Evolutionary conservation across 495 filamentous ascomycete genomes (phyloP).

Genomic region (Chaetomium cochliodes): DNA sequence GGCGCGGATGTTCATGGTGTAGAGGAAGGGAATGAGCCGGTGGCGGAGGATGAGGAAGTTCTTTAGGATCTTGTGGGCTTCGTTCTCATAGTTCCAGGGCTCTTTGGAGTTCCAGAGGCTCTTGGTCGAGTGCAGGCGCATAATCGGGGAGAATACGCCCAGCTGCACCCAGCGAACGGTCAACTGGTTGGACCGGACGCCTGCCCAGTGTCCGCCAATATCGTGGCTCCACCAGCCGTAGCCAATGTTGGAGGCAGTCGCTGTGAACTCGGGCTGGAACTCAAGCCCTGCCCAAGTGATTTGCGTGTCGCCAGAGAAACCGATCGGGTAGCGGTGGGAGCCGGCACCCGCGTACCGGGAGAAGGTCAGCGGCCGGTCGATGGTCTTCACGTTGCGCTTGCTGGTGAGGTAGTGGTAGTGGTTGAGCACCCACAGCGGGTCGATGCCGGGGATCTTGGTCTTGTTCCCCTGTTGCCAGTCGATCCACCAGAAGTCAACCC

Average conservation of each 20-base stretch:
- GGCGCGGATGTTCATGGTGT: slow-evolving; percentile 53
- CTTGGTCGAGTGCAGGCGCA: slow-evolving; percentile 56
- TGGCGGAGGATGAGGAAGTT: slow-evolving; percentile 52
- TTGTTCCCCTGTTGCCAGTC: slow-evolving; percentile 61
- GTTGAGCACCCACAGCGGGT: slow-evolving; percentile 63
- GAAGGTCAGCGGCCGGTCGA: slow-evolving; percentile 41
- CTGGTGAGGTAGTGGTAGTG: slow-evolving; percentile 59
- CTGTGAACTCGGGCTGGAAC: slow-evolving; percentile 63
- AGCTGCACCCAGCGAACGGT: slow-evolving; percentile 58
- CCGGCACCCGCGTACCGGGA: slow-evolving; percentile 60
- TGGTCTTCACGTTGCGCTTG: slow-evolving; percentile 28
- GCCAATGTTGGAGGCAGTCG: slow-evolving; percentile 61
- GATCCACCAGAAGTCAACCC: slow-evolving; percentile 61
- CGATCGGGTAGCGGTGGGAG: slow-evolving; percentile 59
- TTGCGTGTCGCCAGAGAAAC: slow-evolving; percentile 59
- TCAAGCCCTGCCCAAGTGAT: slow-evolving; percentile 57
- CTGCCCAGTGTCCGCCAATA: slow-evolving; percentile 58
- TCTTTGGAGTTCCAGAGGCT: slow-evolving; percentile 56
- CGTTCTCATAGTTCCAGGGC: slow-evolving; percentile 53
- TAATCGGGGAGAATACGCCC: slow-evolving; percentile 57
- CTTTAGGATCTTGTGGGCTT: slow-evolving; percentile 45
- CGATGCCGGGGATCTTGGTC: slow-evolving; percentile 54
- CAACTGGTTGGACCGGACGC: slow-evolving; percentile 54
- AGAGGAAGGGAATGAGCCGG: slow-evolving; percentile 56
- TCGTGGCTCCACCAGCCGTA: slow-evolving; percentile 67